Evolutionary conservation across 108 stramenopile genomes (phyloP).

Genomic region (Cyclotella baltica): DNA sequence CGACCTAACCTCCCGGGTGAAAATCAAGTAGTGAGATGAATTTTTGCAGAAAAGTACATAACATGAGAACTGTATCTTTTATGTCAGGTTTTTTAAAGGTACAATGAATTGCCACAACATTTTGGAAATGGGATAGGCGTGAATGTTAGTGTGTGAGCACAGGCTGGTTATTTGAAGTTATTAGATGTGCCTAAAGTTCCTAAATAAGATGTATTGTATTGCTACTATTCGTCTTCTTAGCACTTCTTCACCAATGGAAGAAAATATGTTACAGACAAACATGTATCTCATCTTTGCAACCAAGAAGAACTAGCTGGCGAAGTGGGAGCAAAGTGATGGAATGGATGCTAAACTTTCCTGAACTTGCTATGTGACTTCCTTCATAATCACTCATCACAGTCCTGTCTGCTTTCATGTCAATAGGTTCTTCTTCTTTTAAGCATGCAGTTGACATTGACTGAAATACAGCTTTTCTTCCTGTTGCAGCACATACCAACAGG

Average conservation of each 20-base stretch:
- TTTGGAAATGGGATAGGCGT: no score
- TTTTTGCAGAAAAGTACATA: no score
- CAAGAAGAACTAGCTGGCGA: constrained; percentile 32
- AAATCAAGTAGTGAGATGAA: no score
- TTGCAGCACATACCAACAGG: constrained; percentile 24
- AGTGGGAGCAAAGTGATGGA: constrained; percentile 34
- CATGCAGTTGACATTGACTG: constrained; percentile 16
- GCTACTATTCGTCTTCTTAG: not conserved
- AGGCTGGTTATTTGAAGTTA: no score
- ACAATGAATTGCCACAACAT: no score
- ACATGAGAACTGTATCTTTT: no score
- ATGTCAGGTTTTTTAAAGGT: no score
- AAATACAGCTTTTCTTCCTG: constrained; percentile 36
- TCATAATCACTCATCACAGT: constrained; percentile 36
- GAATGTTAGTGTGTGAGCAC: no score
- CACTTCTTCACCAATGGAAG: not conserved
- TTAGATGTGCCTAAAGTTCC: no score
- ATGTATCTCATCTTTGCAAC: constrained; percentile 37
- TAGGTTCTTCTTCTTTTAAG: not conserved
- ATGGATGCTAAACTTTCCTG: constrained; percentile 30
- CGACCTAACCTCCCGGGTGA: no score
- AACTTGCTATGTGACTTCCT: constrained; percentile 33
- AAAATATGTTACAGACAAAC: constrained; percentile 24
- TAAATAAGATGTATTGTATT: no score
- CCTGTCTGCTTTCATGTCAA: constrained; percentile 32